phyloP scores from a whole-genome alignment of 2,329 filamentous ascomycete species.

The Alternaria sp. region DNA sequence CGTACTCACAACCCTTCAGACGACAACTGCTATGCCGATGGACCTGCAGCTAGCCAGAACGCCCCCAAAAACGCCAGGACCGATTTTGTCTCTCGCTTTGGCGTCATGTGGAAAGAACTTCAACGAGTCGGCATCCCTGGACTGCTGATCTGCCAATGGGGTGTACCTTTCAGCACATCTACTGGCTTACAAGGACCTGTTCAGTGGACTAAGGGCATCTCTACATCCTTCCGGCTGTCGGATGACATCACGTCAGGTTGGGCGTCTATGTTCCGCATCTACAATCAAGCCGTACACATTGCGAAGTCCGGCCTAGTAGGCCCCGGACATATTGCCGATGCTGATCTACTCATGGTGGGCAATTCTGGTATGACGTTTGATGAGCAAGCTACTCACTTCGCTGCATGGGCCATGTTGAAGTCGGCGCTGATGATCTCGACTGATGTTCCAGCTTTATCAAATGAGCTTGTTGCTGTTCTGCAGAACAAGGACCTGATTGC shows the following conservation, averaged over 20 bases:
- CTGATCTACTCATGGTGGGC: slow-evolving; percentile 30
- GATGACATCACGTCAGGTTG: slow-evolving; percentile 28
- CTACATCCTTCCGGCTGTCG: slow-evolving; percentile 31
- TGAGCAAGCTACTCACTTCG: slow-evolving; percentile 34
- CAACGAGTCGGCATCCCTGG: slow-evolving; percentile 28
- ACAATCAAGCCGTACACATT: slow-evolving; percentile 32
- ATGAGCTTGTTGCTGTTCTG: slow-evolving; percentile 22
- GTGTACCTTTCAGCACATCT: slow-evolving; percentile 22
- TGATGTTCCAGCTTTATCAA: slow-evolving; percentile 22
- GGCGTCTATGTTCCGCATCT: slow-evolving; percentile 29
- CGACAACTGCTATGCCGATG: slow-evolving; percentile 32
- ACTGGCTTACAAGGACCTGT: slow-evolving; percentile 26
- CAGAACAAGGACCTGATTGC: slow-evolving; percentile 33
- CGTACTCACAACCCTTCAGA: slow-evolving; percentile 13
- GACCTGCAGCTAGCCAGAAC: slow-evolving; percentile 23
- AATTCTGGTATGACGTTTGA: slow-evolving; percentile 30
- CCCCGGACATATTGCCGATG: slow-evolving; percentile 31
- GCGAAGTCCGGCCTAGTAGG: slow-evolving; percentile 25
- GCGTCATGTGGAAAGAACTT: slow-evolving; percentile 30
- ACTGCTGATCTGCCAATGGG: slow-evolving; percentile 34
- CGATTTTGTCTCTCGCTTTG: slow-evolving; percentile 26
- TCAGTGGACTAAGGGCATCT: slow-evolving; percentile 29
- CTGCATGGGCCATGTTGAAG: slow-evolving; percentile 33
- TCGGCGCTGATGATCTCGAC: slow-evolving; percentile 34
- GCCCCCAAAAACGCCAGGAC: slow-evolving; percentile 28